These are phyloP conservation scores for Sporothrix euskadiensis DNA, from an alignment of 2,329 filamentous ascomycete genomes.

Conservation along the genomic window DNA sequence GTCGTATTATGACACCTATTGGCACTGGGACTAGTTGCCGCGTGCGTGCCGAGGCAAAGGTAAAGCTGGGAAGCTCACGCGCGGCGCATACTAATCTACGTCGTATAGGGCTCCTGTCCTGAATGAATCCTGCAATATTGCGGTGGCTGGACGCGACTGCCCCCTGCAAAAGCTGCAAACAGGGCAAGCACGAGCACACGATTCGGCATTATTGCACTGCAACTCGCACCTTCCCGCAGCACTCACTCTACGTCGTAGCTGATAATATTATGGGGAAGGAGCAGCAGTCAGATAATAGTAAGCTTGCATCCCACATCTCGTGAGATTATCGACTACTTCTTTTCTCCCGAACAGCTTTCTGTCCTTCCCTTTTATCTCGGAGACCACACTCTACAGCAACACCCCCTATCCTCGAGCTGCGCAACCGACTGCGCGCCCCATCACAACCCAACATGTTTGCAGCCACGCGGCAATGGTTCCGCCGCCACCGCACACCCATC, in stretches of 20 bases:
- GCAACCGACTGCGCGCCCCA: slow-evolving; percentile 9
- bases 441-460: slow-evolving; percentile 53
- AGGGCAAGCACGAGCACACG: slow-evolving; percentile 6
- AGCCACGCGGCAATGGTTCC: slow-evolving; percentile 85
- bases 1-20: not conserved
- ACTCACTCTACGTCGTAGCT: not conserved
- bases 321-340: slow-evolving; percentile 6
- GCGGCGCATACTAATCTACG: slow-evolving; percentile 21
- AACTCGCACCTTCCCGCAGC: not conserved
- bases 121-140: not conserved
- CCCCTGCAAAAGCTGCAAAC: not conserved
- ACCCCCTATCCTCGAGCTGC: slow-evolving; percentile 26
- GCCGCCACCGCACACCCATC: slow-evolving; percentile 86
- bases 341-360: not conserved
- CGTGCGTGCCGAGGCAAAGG: slow-evolving; percentile 39
- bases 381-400: not conserved
- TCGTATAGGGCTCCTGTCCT: not conserved
- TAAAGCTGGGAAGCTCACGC: not conserved
- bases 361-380: not conserved
- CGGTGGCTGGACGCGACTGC: slow-evolving; percentile 16
- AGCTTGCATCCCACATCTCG: slow-evolving; percentile 4
- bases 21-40: slow-evolving; percentile 26
- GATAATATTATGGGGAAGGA: not conserved
- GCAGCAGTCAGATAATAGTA: not conserved
- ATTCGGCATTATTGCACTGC: slow-evolving; percentile 4